A percentile compares a stretch with the other conserved stretches of the same genome.
Conservation (phyloP, 2,329 filamentous ascomycete genomes). For the Colletotrichum higginsianum region DNA sequence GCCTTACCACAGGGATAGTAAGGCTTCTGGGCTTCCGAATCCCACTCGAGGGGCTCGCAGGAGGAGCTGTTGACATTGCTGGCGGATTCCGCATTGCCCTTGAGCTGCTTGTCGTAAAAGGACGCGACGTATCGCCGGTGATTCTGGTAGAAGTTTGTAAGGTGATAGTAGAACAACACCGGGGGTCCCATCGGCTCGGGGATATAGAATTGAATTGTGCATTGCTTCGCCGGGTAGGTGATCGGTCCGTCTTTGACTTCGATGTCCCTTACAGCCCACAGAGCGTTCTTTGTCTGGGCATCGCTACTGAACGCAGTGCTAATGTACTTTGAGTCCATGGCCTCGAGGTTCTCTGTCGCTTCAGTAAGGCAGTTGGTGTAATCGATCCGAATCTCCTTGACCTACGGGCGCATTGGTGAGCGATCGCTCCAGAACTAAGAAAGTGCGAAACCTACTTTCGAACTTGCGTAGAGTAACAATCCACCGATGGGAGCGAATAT, state of each 20-base stretch:
- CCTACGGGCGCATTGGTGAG: slow-evolving; percentile 63
- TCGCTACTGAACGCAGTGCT: slow-evolving; percentile 79
- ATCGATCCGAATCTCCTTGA: slow-evolving; percentile 91
- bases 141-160: slow-evolving; percentile 99
- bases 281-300: slow-evolving; percentile 54
- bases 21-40: slow-evolving; percentile 70
- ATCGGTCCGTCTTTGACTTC: slow-evolving; percentile 57
- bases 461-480: slow-evolving; percentile 86
- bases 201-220: slow-evolving; percentile 83
- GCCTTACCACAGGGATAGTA: slow-evolving; percentile 85
- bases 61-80: slow-evolving; percentile 75
- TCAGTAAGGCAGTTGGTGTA: slow-evolving; percentile 83
- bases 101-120: slow-evolving; percentile 85
- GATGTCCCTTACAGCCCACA: slow-evolving; percentile 60
- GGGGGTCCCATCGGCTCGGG: slow-evolving; percentile 85
- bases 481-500: slow-evolving; percentile 96
- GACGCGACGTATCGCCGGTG: slow-evolving; percentile 96
- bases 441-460: slow-evolving; percentile 69
- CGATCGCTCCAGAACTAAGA: neutral
- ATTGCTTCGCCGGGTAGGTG: slow-evolving; percentile 65
- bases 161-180: slow-evolving; percentile 93
- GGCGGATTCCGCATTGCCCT: slow-evolving; percentile 75
- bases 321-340: slow-evolving; percentile 72
- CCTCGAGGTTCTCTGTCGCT: slow-evolving; percentile 60
- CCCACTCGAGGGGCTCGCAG: slow-evolving; percentile 80